Percentiles rank a stretch among this genome's conserved stretches.
Conservation (phyloP, 495 filamentous ascomycete species). For the Sabuloglossum arenarium region DNA sequence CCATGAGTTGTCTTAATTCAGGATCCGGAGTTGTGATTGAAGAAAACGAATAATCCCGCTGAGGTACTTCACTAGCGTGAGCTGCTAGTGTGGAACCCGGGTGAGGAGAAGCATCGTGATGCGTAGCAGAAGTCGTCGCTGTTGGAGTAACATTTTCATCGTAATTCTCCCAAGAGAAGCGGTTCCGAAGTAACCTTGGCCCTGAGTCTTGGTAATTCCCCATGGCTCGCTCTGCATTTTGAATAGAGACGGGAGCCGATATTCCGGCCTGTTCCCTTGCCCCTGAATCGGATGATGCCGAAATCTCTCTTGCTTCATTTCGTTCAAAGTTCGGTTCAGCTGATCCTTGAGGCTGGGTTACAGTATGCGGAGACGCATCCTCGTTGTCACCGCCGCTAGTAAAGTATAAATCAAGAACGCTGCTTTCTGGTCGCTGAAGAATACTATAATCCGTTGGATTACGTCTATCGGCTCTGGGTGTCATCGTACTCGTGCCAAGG, state of each 20-base stretch:
- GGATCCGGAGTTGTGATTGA: background rate
- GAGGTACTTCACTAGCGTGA: background rate
- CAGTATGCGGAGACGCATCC: background rate
- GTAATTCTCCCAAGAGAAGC: background rate
- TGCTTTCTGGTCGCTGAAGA: slow-evolving; percentile 17
- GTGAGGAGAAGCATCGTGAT: background rate
- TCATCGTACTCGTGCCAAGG: background rate
- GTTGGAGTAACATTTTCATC: background rate
- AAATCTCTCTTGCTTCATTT: background rate
- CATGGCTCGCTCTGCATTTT: background rate
- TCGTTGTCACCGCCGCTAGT: background rate
- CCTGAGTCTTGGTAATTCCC: background rate
- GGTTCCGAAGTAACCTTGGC: background rate
- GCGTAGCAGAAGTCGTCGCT: background rate
- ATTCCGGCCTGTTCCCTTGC: background rate
- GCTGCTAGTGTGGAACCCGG: background rate
- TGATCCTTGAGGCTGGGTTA: background rate
- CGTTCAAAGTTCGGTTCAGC: background rate
- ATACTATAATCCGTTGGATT: background rate
- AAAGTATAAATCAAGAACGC: slow-evolving; percentile 37
- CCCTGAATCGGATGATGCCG: background rate
- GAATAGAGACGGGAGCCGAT: background rate
- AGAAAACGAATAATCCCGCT: background rate
- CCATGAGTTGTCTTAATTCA: background rate
- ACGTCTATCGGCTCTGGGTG: slow-evolving; percentile 5